phyloP scores from a whole-genome alignment of 164 flowering plant genomes.

The Vitis amurensis region DNA sequence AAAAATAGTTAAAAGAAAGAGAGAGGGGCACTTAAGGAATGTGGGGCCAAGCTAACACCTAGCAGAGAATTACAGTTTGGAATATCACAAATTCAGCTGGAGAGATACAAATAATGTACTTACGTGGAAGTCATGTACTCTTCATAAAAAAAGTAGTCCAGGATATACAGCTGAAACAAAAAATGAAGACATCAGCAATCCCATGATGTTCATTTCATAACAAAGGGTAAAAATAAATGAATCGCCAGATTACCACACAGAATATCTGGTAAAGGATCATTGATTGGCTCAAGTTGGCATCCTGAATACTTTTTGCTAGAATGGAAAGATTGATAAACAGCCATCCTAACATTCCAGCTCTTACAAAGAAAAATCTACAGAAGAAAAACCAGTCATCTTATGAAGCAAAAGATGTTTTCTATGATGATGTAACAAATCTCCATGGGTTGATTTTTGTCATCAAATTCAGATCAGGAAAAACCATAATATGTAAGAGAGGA shows the following conservation, averaged over 20 bases:
- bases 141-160: slow-evolving; percentile 87
- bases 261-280: slow-evolving; percentile 90
- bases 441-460: background rate
- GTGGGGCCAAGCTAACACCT: background rate
- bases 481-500: background rate
- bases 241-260: slow-evolving; percentile 51
- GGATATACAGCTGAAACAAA: slow-evolving; percentile 66
- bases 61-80: background rate
- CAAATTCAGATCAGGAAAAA: background rate
- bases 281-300: slow-evolving; percentile 53
- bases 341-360: slow-evolving; percentile 99
- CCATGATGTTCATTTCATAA: background rate
- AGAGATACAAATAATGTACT: slow-evolving; percentile 29
- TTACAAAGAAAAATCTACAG: slow-evolving; percentile 92
- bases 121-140: slow-evolving; percentile 99
- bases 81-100: background rate
- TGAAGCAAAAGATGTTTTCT: background rate
- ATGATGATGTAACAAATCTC: no score
- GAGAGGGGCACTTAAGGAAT: background rate
- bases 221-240: background rate
- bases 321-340: slow-evolving; percentile 91
- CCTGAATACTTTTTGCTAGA: slow-evolving; percentile 69
- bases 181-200: slow-evolving; percentile 16
- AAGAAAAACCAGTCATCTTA: slow-evolving; percentile 10
- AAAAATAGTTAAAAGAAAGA: background rate